phyloP scores from a whole-genome alignment of 2,329 filamentous ascomycete genomes.

The Botrytis fabae region DNA sequence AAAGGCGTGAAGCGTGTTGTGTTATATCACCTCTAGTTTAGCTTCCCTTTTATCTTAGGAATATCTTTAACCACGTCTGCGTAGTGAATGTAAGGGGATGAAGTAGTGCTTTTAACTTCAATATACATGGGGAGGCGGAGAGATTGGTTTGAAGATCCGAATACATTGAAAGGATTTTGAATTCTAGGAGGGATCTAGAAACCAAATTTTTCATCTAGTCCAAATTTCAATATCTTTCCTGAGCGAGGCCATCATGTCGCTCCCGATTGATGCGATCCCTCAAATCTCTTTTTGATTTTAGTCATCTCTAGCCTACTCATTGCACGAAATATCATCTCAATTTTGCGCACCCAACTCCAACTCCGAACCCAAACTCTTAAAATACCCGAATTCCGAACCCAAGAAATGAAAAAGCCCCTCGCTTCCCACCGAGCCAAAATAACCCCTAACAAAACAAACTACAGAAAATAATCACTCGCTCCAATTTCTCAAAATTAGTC shows the following conservation, averaged over 20 bases:
- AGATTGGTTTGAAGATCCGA: neutral
- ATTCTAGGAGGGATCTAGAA: accelerated
- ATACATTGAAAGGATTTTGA: neutral
- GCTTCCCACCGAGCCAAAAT: too few relatives aligned
- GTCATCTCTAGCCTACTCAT: neutral
- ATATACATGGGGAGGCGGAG: neutral
- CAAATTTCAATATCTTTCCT: neutral
- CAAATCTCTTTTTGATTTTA: neutral
- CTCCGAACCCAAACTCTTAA: neutral
- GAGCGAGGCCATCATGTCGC: neutral
- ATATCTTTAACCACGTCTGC: neutral
- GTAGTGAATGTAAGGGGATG: accelerated
- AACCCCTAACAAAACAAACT: neutral
- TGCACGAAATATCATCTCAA: neutral
- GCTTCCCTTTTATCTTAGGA: too few relatives aligned
- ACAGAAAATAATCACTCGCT: neutral
- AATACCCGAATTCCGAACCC: neutral
- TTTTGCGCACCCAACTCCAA: too few relatives aligned
- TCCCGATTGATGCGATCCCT: neutral
- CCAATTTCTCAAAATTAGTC: neutral
- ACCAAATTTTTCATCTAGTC: neutral
- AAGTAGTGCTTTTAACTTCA: neutral
- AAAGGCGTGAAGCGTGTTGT: too few relatives aligned
- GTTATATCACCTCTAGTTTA: too few relatives aligned
- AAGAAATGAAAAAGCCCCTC: neutral